These are phyloP conservation scores for Solidago caesia DNA, from an alignment of 129 eudicot genomes.

Conservation along the genomic window DNA sequence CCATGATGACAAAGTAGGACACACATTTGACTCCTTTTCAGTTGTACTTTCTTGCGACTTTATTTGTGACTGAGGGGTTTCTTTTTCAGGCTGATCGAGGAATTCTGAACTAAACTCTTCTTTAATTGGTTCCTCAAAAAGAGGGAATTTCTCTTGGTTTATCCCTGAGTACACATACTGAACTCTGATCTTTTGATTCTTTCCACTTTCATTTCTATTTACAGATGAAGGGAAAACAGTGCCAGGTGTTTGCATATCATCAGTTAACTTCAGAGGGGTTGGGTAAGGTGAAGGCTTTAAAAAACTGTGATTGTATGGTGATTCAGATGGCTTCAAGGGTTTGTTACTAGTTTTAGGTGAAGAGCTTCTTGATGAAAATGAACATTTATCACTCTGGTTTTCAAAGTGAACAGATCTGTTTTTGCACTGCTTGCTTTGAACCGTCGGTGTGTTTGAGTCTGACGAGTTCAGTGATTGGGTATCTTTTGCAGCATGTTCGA, in stretches of 20 bases:
- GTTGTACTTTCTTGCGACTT: constrained; percentile 21
- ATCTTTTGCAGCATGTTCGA: constrained; percentile 22
- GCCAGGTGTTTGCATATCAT: constrained; percentile 95
- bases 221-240: constrained; percentile 66
- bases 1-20: constrained; percentile 56
- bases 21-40: constrained; percentile 36
- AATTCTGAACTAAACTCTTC: constrained; percentile 20
- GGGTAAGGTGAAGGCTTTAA: constrained; percentile 74
- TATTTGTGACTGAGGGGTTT: constrained; percentile 33
- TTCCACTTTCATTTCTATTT: constrained; percentile 37
- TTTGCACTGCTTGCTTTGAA: constrained; percentile 39
- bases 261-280: constrained; percentile 64
- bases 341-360: constrained; percentile 32
- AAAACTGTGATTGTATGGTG: constrained; percentile 28
- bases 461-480: constrained; percentile 20
- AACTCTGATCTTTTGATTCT: constrained; percentile 53
- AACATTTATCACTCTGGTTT: constrained; percentile 40
- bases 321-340: constrained; percentile 32
- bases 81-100: constrained; percentile 30
- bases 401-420: constrained; percentile 65
- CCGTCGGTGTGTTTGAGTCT: constrained; percentile 23
- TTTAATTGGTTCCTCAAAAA: constrained; percentile 37
- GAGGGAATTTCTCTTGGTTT: constrained; percentile 40
- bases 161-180: constrained; percentile 69
- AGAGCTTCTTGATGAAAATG: constrained; percentile 45